Base-by-base conservation (phyloP, 805 yeast genomes). In the Candida mattraensis region DNA sequence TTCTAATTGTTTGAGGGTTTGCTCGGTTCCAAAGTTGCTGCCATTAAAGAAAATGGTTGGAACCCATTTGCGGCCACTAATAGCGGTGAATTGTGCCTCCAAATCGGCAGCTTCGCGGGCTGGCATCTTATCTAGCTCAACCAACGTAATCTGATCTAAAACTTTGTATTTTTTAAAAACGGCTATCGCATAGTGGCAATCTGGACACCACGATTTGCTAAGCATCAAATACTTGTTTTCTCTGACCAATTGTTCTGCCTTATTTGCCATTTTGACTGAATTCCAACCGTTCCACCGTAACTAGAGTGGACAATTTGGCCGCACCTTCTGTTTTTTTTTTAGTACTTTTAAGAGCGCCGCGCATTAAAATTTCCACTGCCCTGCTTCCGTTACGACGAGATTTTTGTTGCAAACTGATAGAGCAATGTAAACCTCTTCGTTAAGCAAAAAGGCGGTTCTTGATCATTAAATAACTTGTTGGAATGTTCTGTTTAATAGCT, bases 161-260 rank as follows among this genome's bases (percentile, higher is more conserved):
- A 80, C 78, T 7, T 70, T 67, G 49, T 68, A 74, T 35, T 74
- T 70, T 32, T 70, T 66, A 70, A 78, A 80, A 15, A 81, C 58
- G 18, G 62, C 60, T 40, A 73, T 68, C 3, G 83, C 75, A 54
- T 80, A 83, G 32, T 73, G 77, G 49, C 89, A 83, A 50, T 83
- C 89, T 3, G 87, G 85, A 58, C 93, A 83, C 88, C 88, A 83
- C 13, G 81, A 69, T 47, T 83, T 83, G 25, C 84, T 75, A 9
- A 83, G 54, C 71, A 80, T 73, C 40, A 83, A 66, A 47, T 59
- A 76, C 31, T 65, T 65, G 58, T 80, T 61, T 3, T 62, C 48
- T 7, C 53, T 34, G 37, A 82, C 67, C 36, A 78, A 59, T 18
- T 69, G 60, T 34, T 67, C 59, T 2, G 82, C 87, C 50, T 42